phyloP scores from a whole-genome alignment of 2,329 filamentous ascomycete species.

The Exophiala sp. region DNA sequence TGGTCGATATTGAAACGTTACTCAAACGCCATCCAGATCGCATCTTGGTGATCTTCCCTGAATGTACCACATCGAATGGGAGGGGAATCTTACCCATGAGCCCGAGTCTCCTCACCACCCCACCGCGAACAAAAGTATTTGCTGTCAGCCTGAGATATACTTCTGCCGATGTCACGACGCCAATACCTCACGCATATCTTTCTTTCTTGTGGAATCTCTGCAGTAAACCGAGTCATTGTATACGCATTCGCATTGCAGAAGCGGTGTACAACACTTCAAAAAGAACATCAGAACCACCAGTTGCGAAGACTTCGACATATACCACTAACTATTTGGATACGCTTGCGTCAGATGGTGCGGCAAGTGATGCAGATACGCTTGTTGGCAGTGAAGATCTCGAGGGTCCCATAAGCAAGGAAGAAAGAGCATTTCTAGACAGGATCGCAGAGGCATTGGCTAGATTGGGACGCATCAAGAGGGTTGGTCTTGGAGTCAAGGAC shows the following conservation, averaged over 20 bases:
- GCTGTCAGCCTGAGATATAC: conserved; percentile 88
- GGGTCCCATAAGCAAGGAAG: conserved; percentile 47
- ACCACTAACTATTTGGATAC: conserved; percentile 47
- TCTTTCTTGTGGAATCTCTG: conserved; percentile 83
- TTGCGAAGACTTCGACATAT: conserved; percentile 34
- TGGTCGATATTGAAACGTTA: conserved; percentile 63
- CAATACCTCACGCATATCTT: conserved; percentile 69
- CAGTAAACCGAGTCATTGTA: conserved; percentile 79
- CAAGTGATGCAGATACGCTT: conserved; percentile 27
- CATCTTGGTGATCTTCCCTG: conserved; percentile 83
- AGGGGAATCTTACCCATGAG: conserved; percentile 82
- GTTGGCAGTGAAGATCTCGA: conserved; percentile 31
- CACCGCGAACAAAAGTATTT: conserved; percentile 71
- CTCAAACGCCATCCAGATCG: conserved; percentile 66
- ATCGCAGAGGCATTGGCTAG: conserved; percentile 84
- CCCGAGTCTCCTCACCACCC: conserved; percentile 67
- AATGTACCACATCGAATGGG: conserved; percentile 92
- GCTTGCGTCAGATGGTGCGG: conserved; percentile 37
- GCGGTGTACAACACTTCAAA: conserved; percentile 46
- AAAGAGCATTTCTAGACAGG: conserved; percentile 69
- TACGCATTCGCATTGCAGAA: conserved; percentile 86
- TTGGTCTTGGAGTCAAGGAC: conserved; percentile 77
- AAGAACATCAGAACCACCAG: conserved; percentile 1
- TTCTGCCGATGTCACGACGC: conserved; percentile 84
- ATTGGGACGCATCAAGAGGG: conserved; percentile 80